These are phyloP conservation scores for Suillus discolor DNA, from an alignment of 768 basidiomycete genomes.

Conservation along the genomic window DNA sequence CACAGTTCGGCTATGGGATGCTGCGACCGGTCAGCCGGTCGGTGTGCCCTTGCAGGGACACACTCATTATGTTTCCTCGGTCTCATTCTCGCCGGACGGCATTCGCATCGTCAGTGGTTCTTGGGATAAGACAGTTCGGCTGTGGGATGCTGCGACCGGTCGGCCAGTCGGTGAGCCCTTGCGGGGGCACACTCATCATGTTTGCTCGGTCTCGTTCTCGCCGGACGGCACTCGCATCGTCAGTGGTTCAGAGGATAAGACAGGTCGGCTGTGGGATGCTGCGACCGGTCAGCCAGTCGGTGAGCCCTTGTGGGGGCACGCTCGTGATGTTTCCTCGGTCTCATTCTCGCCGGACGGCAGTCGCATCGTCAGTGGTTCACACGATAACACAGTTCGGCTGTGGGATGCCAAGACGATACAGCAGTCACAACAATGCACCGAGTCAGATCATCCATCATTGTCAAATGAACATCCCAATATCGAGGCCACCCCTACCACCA, in stretches of 20 bases:
- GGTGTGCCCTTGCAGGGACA: background rate
- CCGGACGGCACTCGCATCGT: too few species aligned
- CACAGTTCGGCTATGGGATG: background rate
- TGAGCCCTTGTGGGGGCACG: too few species aligned
- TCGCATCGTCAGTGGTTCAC: too few species aligned
- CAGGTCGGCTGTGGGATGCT: too few species aligned
- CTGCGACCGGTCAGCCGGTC: background rate
- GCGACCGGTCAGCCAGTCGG: too few species aligned
- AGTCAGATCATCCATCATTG: background rate
- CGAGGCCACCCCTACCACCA: background rate
- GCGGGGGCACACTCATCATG: too few species aligned
- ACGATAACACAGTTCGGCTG: too few species aligned
- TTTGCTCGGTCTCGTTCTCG: too few species aligned
- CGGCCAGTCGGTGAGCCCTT: background rate
- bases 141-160: background rate
- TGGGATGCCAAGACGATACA: background rate
- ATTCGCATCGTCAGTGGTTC: background rate
- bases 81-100: background rate
- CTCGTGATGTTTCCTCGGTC: too few species aligned
- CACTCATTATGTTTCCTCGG: rapidly evolving
- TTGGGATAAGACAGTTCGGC: background rate
- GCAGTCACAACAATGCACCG: background rate
- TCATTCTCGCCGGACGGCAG: too few species aligned
- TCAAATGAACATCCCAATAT: background rate
- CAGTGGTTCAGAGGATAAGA: too few species aligned